A percentile compares a stretch with the other conserved stretches of the same genome.
phyloP scores from a whole-genome alignment of 2,329 filamentous ascomycete species.

The Cladosporium velox region DNA sequence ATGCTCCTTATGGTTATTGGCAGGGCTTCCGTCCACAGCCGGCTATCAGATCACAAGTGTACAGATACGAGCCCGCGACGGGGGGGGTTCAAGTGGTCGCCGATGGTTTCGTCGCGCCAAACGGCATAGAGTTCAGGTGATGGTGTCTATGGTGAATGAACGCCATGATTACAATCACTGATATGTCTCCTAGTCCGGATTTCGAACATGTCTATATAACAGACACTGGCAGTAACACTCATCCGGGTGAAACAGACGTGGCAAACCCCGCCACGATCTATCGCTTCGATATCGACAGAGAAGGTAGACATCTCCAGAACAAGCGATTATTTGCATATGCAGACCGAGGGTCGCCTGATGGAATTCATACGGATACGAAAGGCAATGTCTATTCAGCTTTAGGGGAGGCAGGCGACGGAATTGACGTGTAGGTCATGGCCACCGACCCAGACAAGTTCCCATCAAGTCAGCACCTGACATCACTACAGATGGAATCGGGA shows the following conservation, averaged over 20 bases:
- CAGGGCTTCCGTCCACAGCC: constrained; percentile 41
- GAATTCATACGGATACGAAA: constrained; percentile 54
- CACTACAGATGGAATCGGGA: constrained; percentile 49
- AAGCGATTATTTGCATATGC: constrained; percentile 57
- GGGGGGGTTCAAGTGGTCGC: constrained; percentile 58
- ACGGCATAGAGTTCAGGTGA: constrained; percentile 57
- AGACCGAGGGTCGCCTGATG: constrained; percentile 59
- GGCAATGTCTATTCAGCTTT: constrained; percentile 56
- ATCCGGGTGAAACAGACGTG: constrained; percentile 35
- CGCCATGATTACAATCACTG: not conserved
- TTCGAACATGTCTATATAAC: constrained; percentile 57
- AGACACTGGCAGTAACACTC: constrained; percentile 51
- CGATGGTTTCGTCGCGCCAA: constrained; percentile 58
- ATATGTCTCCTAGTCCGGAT: constrained; percentile 43
- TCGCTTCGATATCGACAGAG: constrained; percentile 43
- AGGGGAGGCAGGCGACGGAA: constrained; percentile 42
- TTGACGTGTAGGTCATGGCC: constrained; percentile 47
- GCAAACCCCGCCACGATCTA: constrained; percentile 47
- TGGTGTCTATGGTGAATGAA: not conserved
- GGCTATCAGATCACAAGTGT: constrained; percentile 50
- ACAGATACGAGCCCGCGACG: constrained; percentile 55
- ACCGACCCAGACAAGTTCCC: no score
- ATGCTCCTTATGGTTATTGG: constrained; percentile 59
- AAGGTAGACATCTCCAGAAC: constrained; percentile 39
- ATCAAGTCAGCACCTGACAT: not conserved